Evolutionary conservation across 2,329 filamentous ascomycete genomes (phyloP).

Genomic region (Xenoacremonium recifei): DNA sequence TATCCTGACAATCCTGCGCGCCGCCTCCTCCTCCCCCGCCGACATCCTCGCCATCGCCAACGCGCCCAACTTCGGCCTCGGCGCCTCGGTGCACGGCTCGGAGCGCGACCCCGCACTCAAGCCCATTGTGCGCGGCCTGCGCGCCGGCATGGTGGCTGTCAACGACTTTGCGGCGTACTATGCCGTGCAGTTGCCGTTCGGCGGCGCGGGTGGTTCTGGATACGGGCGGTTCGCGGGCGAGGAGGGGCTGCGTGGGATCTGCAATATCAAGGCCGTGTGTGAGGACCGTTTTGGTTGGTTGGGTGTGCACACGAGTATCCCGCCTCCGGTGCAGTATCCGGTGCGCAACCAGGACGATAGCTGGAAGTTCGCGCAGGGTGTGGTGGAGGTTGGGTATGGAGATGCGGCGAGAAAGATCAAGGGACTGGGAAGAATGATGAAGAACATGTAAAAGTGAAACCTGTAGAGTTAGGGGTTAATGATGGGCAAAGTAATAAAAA

Average conservation of each 20-base stretch:
- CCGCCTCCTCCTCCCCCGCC: slow-evolving; percentile 54
- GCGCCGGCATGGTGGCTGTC: slow-evolving; percentile 86
- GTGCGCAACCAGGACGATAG: slow-evolving; percentile 61
- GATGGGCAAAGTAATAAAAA: too few species aligned
- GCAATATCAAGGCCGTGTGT: slow-evolving; percentile 86
- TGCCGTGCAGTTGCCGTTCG: slow-evolving; percentile 91
- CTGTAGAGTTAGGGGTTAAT: too few species aligned
- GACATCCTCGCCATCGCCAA: slow-evolving; percentile 80
- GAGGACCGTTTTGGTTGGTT: slow-evolving; percentile 66
- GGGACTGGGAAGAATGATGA: slow-evolving; percentile 41
- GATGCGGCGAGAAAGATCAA: slow-evolving; percentile 34
- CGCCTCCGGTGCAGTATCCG: slow-evolving; percentile 77
- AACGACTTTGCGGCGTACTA: slow-evolving; percentile 97
- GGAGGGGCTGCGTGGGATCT: slow-evolving; percentile 81
- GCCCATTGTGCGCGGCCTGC: slow-evolving; percentile 64
- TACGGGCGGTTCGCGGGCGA: slow-evolving; percentile 92
- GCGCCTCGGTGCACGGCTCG: slow-evolving; percentile 81
- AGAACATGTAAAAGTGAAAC: slow-evolving; percentile 43
- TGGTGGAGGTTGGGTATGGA: slow-evolving; percentile 62
- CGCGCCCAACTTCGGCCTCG: slow-evolving; percentile 79
- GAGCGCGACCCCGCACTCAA: slow-evolving; percentile 59
- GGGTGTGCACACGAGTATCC: slow-evolving; percentile 73
- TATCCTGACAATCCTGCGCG: slow-evolving; percentile 81
- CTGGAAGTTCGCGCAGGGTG: slow-evolving; percentile 63
- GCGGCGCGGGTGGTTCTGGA: slow-evolving; percentile 82